phyloP scores from a whole-genome alignment of 2,329 filamentous ascomycete genomes.

The Zymoseptoria passerinii region DNA sequence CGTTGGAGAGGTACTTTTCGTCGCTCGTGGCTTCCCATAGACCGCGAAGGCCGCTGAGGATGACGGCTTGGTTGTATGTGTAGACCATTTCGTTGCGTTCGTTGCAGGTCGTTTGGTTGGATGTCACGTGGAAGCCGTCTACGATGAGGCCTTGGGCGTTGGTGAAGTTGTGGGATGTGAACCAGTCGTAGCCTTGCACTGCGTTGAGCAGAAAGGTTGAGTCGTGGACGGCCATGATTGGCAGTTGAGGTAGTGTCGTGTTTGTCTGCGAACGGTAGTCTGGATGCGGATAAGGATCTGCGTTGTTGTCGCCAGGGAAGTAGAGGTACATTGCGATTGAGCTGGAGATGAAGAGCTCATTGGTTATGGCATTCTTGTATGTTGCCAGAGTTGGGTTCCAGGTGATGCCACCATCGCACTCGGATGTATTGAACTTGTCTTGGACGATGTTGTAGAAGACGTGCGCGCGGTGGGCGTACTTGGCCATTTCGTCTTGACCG shows the following conservation, averaged over 20 bases:
- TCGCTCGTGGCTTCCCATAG: slow-evolving; percentile 74
- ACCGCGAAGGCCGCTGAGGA: slow-evolving; percentile 73
- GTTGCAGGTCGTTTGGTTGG: slow-evolving; percentile 54
- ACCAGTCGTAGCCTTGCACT: slow-evolving; percentile 71
- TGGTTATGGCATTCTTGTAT: slow-evolving; percentile 97
- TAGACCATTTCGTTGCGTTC: slow-evolving; percentile 80
- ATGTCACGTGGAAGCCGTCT: slow-evolving; percentile 81
- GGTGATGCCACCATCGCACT: slow-evolving; percentile 81
- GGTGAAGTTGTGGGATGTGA: slow-evolving; percentile 71
- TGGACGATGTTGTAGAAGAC: slow-evolving; percentile 81
- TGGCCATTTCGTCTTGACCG: slow-evolving; percentile 62
- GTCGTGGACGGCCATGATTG: slow-evolving; percentile 20
- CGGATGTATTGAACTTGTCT: slow-evolving; percentile 68
- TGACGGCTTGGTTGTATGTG: slow-evolving; percentile 91
- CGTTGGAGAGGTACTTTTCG: slow-evolving; percentile 63
- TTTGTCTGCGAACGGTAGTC: slow-evolving; percentile 28
- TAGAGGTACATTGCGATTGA: slow-evolving; percentile 86
- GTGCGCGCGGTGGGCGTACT: slow-evolving; percentile 74
- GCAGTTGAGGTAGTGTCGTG: slow-evolving; percentile 39
- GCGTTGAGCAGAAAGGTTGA: slow-evolving; percentile 62
- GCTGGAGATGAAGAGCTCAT: slow-evolving; percentile 79
- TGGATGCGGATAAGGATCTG: slow-evolving; percentile 29
- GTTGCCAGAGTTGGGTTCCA: slow-evolving; percentile 77
- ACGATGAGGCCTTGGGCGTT: slow-evolving; percentile 63
- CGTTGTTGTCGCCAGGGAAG: slow-evolving; percentile 72